Percentiles rank a stretch among this genome's conserved stretches.
These are phyloP conservation scores for Neurospora crassa DNA, from an alignment of 2,329 filamentous ascomycete genomes.

Conservation along the genomic window DNA sequence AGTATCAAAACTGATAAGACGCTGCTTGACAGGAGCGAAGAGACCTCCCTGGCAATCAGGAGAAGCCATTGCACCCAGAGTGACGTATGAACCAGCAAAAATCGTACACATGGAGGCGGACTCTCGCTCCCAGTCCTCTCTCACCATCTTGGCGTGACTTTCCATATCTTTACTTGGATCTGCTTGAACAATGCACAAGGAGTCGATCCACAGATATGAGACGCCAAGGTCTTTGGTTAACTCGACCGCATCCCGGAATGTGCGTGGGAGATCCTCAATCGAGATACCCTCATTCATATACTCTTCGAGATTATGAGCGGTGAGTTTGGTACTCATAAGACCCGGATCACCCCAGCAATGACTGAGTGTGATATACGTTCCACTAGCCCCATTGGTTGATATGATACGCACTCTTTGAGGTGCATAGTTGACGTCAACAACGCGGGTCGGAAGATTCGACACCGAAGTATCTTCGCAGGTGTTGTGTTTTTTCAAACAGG, in stretches of 20 bases:
- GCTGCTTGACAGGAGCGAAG: not conserved
- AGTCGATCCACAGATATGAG: constrained; percentile 2
- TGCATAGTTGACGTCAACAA: not conserved
- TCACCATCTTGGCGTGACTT: not conserved
- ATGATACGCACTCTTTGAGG: not conserved
- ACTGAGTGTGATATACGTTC: not conserved
- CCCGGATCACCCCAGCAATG: not conserved
- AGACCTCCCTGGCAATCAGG: not conserved
- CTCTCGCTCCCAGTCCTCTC: not conserved
- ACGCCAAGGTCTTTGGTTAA: not conserved
- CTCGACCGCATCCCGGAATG: constrained; percentile 1
- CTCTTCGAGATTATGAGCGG: not conserved
- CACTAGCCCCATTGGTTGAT: not conserved
- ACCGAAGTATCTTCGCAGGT: not conserved
- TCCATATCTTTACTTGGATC: not conserved
- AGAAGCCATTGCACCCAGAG: not conserved
- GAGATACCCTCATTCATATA: not conserved
- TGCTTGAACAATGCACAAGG: not conserved
- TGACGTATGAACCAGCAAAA: not conserved
- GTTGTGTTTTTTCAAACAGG: not conserved
- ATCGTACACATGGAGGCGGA: not conserved
- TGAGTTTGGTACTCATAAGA: not conserved
- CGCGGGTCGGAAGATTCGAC: not conserved
- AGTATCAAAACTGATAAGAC: too few species aligned
- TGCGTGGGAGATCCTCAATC: not conserved